Evolutionary conservation across 257 asterid species (phyloP), one percentile per base, ranked within the genome.

Genomic region (Gardenia jasminoides): DNA sequence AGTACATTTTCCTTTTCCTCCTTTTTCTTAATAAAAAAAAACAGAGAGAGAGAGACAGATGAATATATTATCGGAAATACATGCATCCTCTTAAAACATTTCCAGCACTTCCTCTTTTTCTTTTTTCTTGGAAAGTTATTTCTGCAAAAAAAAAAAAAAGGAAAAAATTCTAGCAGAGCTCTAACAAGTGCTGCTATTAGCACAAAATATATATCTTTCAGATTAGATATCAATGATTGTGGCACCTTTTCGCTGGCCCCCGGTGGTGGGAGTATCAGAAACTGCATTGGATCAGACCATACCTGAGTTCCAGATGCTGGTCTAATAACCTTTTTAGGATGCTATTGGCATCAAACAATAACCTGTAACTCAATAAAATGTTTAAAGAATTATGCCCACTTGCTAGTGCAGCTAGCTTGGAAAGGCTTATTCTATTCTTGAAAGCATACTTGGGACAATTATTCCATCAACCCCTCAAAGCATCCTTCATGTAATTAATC

Each of bases 371-470:
- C 33, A 80, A 79, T 78, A 79, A 77, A 80, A 86, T 80, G 84
- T 78, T 75, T 81, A 75, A 79, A 80, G 77, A 78, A 84, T 78
- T 61, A 58, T 72, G 59, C 76, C 82, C 88, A 87, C 87, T 83
- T 67, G 83, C 81, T 67, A 74, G 85, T 81, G 82, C 83, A 80
- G 72, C 83, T 84, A 80, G 75, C 78, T n/a, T n/a, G 41, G 41
- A 82, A 46, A 83, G 81, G 82, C 79, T 80, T 84, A 85, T 90
- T 86, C 82, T 79, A 46, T 87, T 76, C 79, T 80, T 82, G 78
- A 85, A 83, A 84, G 79, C 72, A 70, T 67, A 71, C 84, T 83
- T 86, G 92, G 86, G 86, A 85, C 91, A 80, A 78, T 79, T 84
- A 82, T 82, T 86, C 86, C 82, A 81, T 76, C 74, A 39, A 78